These are phyloP conservation scores for Melaleuca alternifolia DNA, from an alignment of 345 rosid species.

Conservation along the genomic window DNA sequence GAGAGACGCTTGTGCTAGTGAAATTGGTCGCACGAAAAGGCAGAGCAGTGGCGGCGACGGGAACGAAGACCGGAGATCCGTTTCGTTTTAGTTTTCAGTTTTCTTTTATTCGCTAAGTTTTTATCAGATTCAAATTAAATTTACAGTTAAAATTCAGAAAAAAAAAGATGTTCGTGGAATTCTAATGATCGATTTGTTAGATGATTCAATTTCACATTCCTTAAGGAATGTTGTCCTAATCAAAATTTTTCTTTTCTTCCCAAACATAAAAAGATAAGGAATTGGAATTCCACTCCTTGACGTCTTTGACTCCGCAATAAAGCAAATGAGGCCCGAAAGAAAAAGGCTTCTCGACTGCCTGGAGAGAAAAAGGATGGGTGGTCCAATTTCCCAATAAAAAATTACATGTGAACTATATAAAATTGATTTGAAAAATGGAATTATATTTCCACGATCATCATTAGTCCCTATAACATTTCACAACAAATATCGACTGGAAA, in stretches of 20 bases:
- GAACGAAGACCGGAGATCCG: background rate
- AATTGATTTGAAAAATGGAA: background rate
- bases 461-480: background rate
- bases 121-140: background rate
- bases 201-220: background rate
- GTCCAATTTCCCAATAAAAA: background rate
- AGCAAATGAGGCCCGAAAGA: background rate
- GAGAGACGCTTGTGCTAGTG: background rate
- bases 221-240: background rate
- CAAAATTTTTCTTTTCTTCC: background rate
- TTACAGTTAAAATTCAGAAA: background rate
- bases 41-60: background rate
- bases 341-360: background rate
- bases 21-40: background rate
- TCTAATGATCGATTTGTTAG: background rate
- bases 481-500: background rate
- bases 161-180: background rate
- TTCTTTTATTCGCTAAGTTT: background rate
- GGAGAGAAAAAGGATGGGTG: background rate
- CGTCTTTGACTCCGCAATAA: background rate
- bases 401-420: background rate
- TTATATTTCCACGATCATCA: background rate
- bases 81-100: background rate
- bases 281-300: background rate
- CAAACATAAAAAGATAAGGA: background rate